phyloP scores from a whole-genome alignment of 1,139 yeast species.

The Kodamaea anthophila region DNA sequence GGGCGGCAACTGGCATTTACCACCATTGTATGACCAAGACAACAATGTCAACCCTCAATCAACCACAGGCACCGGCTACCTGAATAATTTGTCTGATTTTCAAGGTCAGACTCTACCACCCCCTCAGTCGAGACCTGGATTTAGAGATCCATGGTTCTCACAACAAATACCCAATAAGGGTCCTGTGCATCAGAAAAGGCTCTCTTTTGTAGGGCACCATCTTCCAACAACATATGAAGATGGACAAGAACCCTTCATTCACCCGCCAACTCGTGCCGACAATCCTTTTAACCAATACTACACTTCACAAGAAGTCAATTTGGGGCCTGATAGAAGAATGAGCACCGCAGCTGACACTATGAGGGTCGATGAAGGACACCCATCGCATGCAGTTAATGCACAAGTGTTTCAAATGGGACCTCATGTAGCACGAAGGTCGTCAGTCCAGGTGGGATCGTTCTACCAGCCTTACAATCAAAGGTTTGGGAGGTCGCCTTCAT shows the following conservation, averaged over 20 bases:
- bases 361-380: neutral
- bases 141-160: conserved; percentile 41
- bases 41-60: neutral
- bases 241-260: conserved; percentile 30
- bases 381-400: neutral
- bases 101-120: conserved; percentile 2
- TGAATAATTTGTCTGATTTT: conserved; percentile 5
- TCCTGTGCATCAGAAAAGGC: conserved; percentile 25
- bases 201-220: conserved; percentile 35
- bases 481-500: conserved; percentile 1
- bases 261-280: conserved; percentile 45
- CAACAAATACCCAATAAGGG: conserved; percentile 25
- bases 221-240: conserved; percentile 50
- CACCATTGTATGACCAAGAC: conserved; percentile 17
- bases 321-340: conserved; percentile 35
- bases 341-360: conserved; percentile 34
- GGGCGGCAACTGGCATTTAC: conserved; percentile 40
- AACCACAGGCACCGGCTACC: conserved; percentile 7
- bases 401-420: conserved; percentile 7
- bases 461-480: conserved; percentile 3
- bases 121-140: conserved; percentile 21
- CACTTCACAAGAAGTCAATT: conserved; percentile 33
- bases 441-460: conserved; percentile 9
- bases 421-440: conserved; percentile 9
- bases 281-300: conserved; percentile 45